Conservation (phyloP, 2,329 filamentous ascomycete species). For the Phaeosphaeriaceae sp. region DNA sequence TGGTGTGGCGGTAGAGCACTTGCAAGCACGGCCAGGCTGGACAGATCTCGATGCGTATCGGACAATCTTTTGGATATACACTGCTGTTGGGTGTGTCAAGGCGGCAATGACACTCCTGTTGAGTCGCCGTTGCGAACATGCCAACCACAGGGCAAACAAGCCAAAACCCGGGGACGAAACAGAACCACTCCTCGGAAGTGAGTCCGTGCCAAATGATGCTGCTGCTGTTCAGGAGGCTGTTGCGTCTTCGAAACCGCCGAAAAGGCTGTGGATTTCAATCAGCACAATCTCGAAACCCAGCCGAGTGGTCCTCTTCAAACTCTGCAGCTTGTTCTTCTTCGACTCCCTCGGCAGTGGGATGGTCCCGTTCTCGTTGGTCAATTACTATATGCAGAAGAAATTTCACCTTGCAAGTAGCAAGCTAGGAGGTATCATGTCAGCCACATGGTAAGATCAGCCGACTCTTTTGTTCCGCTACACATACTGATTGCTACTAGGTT, state of each 20-base stretch:
- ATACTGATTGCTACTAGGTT: constrained; percentile 15
- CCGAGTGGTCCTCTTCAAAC: constrained; percentile 61
- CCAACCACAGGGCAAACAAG: constrained; percentile 9
- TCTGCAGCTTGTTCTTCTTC: constrained; percentile 72
- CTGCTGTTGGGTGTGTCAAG: constrained; percentile 50
- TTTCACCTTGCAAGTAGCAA: constrained; percentile 61
- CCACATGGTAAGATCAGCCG: constrained; percentile 43
- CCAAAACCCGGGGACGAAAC: constrained; percentile 18
- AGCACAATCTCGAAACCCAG: constrained; percentile 66
- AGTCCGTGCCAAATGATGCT: neutral
- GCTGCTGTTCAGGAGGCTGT: constrained; percentile 16
- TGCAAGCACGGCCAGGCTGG: constrained; percentile 44
- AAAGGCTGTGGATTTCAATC: constrained; percentile 45
- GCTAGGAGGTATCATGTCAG: constrained; percentile 62
- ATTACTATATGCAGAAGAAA: constrained; percentile 66
- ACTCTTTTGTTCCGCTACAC: neutral
- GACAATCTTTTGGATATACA: constrained; percentile 53
- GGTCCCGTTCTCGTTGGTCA: constrained; percentile 57
- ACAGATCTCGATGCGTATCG: constrained; percentile 48
- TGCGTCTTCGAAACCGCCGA: constrained; percentile 13
- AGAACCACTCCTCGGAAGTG: constrained; percentile 33
- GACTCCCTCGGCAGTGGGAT: constrained; percentile 76
- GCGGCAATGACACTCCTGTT: constrained; percentile 48
- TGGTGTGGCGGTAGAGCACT: constrained; percentile 46
- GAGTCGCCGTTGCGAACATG: constrained; percentile 48